These are phyloP conservation scores for Capsicum baccatum DNA, from an alignment of 257 asterid genomes.

Conservation along the genomic window DNA sequence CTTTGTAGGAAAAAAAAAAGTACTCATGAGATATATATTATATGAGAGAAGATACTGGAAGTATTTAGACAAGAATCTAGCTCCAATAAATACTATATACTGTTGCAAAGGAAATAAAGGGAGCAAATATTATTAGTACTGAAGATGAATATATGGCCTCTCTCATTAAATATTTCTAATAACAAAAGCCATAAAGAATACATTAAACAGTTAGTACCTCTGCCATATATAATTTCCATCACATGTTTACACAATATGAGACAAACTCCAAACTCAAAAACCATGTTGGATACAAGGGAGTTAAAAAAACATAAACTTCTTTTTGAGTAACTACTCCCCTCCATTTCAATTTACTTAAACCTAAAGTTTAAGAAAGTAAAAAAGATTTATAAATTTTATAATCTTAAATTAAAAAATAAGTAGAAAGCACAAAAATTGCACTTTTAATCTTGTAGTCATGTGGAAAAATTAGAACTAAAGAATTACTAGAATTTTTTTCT, in stretches of 20 bases:
- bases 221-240: not conserved
- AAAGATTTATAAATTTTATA: too few relatives aligned
- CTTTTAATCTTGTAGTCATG: too few relatives aligned
- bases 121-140: not conserved
- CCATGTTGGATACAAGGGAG: not conserved
- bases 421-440: too few relatives aligned
- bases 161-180: slow-evolving; percentile 2
- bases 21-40: not conserved
- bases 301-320: not conserved
- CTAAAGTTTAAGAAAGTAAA: too few relatives aligned
- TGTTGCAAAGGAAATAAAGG: not conserved
- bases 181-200: not conserved
- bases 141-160: not conserved
- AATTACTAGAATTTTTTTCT: too few relatives aligned
- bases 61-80: not conserved
- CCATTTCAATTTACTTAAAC: too few relatives aligned
- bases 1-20: not conserved
- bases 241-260: slow-evolving; percentile 5
- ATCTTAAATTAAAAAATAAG: too few relatives aligned
- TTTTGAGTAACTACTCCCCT: not conserved
- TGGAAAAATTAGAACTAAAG: too few relatives aligned
- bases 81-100: not conserved
- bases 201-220: not conserved
- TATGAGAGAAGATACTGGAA: not conserved
- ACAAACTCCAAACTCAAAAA: not conserved